Conservation (phyloP, 2,329 filamentous ascomycete species). For the Simplicillium sp. region DNA sequence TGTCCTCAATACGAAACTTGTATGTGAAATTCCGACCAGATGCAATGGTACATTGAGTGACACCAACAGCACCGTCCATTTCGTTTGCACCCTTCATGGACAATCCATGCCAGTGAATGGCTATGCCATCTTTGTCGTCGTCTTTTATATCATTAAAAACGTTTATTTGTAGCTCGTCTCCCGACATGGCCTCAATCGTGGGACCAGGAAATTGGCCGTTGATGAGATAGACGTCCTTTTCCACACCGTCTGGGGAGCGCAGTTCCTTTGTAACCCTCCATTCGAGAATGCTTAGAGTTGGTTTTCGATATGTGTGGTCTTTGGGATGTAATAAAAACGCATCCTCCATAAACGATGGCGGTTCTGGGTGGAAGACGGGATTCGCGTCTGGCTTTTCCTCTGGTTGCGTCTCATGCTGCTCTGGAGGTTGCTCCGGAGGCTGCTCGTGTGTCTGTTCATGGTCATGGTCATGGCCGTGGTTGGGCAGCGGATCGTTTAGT, state of each 20-base stretch:
- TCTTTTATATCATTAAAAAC: conserved; percentile 28
- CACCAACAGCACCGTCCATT: conserved; percentile 51
- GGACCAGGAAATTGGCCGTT: conserved; percentile 39
- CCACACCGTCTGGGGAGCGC: conserved; percentile 37
- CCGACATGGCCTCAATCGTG: conserved; percentile 31
- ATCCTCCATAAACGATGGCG: neutral
- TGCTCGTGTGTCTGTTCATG: too few relatives aligned
- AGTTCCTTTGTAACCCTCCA: conserved; percentile 30
- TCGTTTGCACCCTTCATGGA: conserved; percentile 51
- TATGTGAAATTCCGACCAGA: conserved; percentile 45
- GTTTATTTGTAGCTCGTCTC: conserved; percentile 29
- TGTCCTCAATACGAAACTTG: conserved; percentile 7
- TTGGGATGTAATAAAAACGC: conserved; percentile 25
- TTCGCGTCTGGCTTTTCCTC: neutral
- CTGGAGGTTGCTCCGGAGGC: too few relatives aligned
- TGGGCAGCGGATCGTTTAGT: too few relatives aligned
- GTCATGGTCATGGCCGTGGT: too few relatives aligned
- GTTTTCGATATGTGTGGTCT: conserved; percentile 25
- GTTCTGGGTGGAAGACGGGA: neutral
- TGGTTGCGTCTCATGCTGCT: too few relatives aligned
- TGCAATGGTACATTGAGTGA: conserved; percentile 40
- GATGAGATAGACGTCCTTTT: conserved; percentile 37
- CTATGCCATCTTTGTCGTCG: conserved; percentile 27
- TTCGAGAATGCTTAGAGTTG: conserved; percentile 18
- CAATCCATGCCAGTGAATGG: conserved; percentile 61